A percentile compares a stretch with the other conserved stretches of the same genome.
Evolutionary conservation across 148 eudicot species (phyloP).

Genomic region (Oxyria digyna): DNA sequence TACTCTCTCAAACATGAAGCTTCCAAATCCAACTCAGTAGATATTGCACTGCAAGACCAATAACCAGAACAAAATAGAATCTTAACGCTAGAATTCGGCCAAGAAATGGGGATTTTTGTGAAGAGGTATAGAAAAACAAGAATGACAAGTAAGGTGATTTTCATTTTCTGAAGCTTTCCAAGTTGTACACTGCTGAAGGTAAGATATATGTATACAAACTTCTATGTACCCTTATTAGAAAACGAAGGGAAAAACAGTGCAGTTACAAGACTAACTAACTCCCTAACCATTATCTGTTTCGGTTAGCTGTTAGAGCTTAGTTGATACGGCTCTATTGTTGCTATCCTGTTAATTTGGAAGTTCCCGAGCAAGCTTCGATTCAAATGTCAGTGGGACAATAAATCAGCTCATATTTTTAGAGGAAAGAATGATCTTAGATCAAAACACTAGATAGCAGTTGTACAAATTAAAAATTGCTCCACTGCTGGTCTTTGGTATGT

Average conservation of each 20-base stretch:
- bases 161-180: not conserved
- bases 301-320: not conserved
- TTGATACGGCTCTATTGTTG: not conserved
- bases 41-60: not conserved
- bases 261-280: not conserved
- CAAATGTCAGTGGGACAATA: not conserved
- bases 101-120: not conserved
- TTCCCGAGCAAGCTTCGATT: not conserved
- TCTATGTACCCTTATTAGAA: not conserved
- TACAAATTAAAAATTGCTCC: not conserved
- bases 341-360: not conserved
- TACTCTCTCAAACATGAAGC: constrained; percentile 45
- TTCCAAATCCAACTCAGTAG: constrained; percentile 17
- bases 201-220: not conserved
- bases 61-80: not conserved
- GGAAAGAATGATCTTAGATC: not conserved
- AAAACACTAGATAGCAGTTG: not conserved
- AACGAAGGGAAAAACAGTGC: not conserved
- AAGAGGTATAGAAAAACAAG: not conserved
- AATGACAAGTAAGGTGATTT: not conserved
- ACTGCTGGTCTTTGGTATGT: not conserved
- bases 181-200: not conserved
- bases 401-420: not conserved
- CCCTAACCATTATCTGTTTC: not conserved
- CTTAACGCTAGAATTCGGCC: not conserved